Base-by-base conservation (phyloP, 768 basidiomycete genomes). In the Rhizopogon rudus region DNA sequence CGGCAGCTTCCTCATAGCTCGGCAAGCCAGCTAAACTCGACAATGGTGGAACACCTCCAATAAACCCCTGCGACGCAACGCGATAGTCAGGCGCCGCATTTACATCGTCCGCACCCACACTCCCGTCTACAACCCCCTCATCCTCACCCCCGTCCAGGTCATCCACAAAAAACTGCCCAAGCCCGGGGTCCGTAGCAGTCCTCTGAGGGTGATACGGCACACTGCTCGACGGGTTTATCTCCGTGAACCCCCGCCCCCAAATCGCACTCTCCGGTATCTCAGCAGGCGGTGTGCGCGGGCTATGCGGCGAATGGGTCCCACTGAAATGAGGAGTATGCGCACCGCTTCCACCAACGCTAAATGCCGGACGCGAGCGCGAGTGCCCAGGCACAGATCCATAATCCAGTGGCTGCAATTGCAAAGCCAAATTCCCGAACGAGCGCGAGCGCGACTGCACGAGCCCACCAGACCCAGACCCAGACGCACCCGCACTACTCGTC, bases 21-120 rank as follows among this genome's bases (percentile, higher is more conserved):
- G 95, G 95, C 61, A 96, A 65, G 6, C 89, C 92, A 28, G 74
- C 76, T 75, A 87, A 77, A 62, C 88, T 87, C 63, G 78, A 78
- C 64, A 93, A 69, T 14, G 96, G 93, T 9, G 88, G 85, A n/a
- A 95, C 86, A 5, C 94, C 93, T 6, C 94, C 94, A 28, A 95
- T 78, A 71, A 95, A 96, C 6, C 93, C 94, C 13, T 88, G 76
- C 57, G 87, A 83, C 3, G 95, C 92, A 44, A 91, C 79, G 17
- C 79, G 79, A 69, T 98, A 98, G 60, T 90, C 84, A 1, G 96
- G 96, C 16, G 48, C 33, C 16, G 48, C 35, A 25, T 49, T 37
- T 14, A 35, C 14, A 12, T 37, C 35, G 35, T 37, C 35, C 13
- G 35, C 35, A 37, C 35, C 35, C 12, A 25, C 6, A 8, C 17